Evolutionary conservation across 2,329 filamentous ascomycete genomes (phyloP), one percentile per base, ranked within the genome.

Genomic region (Ophiognomonia clavigignenti-juglandacearum): DNA sequence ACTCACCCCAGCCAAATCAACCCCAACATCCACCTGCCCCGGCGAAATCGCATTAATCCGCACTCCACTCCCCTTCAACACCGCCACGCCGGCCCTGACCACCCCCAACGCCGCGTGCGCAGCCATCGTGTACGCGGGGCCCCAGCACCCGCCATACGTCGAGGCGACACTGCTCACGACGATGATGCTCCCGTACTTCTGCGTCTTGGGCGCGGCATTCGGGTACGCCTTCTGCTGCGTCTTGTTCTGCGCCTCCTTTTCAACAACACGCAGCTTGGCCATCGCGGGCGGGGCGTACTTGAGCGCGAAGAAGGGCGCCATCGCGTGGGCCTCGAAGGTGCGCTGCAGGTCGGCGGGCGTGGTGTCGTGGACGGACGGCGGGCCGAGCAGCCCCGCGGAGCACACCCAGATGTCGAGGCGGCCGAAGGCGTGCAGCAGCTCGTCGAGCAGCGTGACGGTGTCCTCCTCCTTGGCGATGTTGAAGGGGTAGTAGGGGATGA

Each of bases 271-370:
- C 59, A 83, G 35, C 59, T 83, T 83, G 16, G 65, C 70, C 80
- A 84, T 83, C 2, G 81, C 80, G 3, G 78, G 73, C 0, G 80
- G 78, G 0, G 78, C 78, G 56, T 83, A 82, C 59, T 83, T 83
- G 52, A 83, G 67, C 1, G 79, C 80, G 55, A 81, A 82, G 66
- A 84, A 83, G 2, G 80, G 78, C 6, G 78, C 77, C 62, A 83
- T 72, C 32, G 71, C 71, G 56, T 83, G 81, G 3, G 77, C 74
- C 56, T 82, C 77, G 59, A 83, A 82, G 51, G 74, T 75, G 39
- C 71, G 73, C 57, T 74, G 70, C 13, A 83, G 64, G 56, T 80
- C 77, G 10, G 65, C 62, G 0, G 79, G 75, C 0, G 74, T 77
- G 2, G 79, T 83, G 13, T 69, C 68, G 26, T 72, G 70, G 50